Conservation (phyloP, 805 yeast genomes). For the Ogataea allantospora region DNA sequence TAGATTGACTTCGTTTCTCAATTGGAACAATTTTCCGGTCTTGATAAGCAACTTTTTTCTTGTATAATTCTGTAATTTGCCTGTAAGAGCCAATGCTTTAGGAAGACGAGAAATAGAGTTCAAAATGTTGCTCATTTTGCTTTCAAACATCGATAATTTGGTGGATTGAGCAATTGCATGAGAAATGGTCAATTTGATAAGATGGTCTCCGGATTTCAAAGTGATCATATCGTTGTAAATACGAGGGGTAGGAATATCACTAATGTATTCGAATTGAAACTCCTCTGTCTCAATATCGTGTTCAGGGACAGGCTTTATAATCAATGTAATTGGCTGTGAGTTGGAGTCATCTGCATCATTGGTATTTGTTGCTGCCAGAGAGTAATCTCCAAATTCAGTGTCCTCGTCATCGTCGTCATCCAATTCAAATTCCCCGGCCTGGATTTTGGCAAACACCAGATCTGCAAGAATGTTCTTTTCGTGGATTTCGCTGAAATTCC, state of each 20-base stretch:
- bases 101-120: conserved; percentile 88
- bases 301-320: conserved; percentile 74
- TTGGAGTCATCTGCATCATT: conserved; percentile 8
- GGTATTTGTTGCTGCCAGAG: background rate
- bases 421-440: conserved; percentile 42
- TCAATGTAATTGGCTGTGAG: conserved; percentile 38
- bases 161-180: conserved; percentile 98
- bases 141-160: conserved; percentile 85
- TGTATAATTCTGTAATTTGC: conserved; percentile 72
- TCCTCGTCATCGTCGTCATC: conserved; percentile 41
- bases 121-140: conserved; percentile 80
- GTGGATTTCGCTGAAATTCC: conserved; percentile 92
- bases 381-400: conserved; percentile 24
- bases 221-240: conserved; percentile 95
- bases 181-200: conserved; percentile 87
- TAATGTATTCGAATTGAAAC: conserved; percentile 66
- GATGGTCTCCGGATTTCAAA: conserved; percentile 83
- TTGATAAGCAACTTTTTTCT: conserved; percentile 83
- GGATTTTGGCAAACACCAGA: conserved; percentile 61
- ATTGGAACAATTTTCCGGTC: conserved; percentile 85
- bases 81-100: conserved; percentile 84
- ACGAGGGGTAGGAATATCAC: conserved; percentile 48
- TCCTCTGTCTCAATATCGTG: conserved; percentile 93
- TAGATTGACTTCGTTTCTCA: conserved; percentile 90
- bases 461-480: conserved; percentile 94